Evolutionary conservation across 306 rosid species (phyloP).

Genomic region (Alnus glutinosa): DNA sequence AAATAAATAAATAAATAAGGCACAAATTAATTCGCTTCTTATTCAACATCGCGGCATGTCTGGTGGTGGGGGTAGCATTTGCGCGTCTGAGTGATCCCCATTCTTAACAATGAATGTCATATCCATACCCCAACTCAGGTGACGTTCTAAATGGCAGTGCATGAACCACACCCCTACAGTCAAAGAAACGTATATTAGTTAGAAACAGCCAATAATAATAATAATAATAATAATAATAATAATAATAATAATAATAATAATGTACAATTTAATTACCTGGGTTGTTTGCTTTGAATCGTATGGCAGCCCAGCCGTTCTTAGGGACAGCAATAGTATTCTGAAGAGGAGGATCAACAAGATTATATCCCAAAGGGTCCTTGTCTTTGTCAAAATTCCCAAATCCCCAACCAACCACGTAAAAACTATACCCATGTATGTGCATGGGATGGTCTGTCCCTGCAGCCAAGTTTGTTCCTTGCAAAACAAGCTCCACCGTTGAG

Average conservation of each 20-base stretch:
- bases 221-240: no score
- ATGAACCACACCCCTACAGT: slow-evolving; percentile 61
- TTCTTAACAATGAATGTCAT: slow-evolving; percentile 58
- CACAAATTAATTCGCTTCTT: background rate
- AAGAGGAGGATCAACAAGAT: slow-evolving; percentile 53
- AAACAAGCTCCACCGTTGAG: slow-evolving; percentile 39
- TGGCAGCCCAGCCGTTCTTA: slow-evolving; percentile 48
- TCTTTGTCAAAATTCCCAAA: slow-evolving; percentile 53
- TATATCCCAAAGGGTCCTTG: slow-evolving; percentile 42
- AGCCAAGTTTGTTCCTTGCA: slow-evolving; percentile 50
- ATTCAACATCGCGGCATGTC: slow-evolving; percentile 62
- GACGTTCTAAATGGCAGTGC: slow-evolving; percentile 68
- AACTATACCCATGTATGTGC: slow-evolving; percentile 61
- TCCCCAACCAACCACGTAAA: slow-evolving; percentile 52
- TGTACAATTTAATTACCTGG: slow-evolving; percentile 41
- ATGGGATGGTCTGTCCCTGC: slow-evolving; percentile 55
- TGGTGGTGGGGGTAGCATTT: slow-evolving; percentile 46
- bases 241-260: background rate
- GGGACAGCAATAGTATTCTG: slow-evolving; percentile 52
- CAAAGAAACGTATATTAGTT: background rate
- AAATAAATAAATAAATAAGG: background rate
- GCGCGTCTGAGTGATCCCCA: slow-evolving; percentile 29
- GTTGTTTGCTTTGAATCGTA: slow-evolving; percentile 39
- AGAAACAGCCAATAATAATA: no score
- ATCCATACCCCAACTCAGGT: slow-evolving; percentile 65